Conservation (phyloP, 352 stramenopile genomes). For the Phytophthora pisi region DNA sequence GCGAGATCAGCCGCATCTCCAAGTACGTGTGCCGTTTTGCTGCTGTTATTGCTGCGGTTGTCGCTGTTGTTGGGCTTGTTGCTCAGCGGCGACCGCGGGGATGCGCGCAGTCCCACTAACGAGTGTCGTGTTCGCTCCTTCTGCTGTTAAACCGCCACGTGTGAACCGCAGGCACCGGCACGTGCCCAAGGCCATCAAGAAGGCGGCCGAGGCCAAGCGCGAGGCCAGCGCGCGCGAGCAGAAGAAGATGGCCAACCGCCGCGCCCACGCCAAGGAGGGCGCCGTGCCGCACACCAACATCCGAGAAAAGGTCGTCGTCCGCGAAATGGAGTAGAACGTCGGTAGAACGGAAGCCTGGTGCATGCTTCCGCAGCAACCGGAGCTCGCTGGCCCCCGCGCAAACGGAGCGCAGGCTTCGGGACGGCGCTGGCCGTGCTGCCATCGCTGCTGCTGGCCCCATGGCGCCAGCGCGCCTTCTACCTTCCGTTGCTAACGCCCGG, state of each 20-base stretch:
- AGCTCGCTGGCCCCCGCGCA: not conserved
- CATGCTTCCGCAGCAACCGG: conserved; percentile 6
- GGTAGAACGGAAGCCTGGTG: conserved; percentile 1
- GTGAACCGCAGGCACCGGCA: conserved; percentile 87
- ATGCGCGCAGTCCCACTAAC: conserved; percentile 23
- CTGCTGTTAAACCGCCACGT: conserved; percentile 24
- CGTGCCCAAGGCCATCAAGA: conserved; percentile 98
- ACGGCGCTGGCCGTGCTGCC: not conserved
- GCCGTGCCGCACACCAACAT: conserved; percentile 76
- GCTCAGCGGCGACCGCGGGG: conserved; percentile 9
- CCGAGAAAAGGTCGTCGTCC: conserved; percentile 77
- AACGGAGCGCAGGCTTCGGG: not conserved
- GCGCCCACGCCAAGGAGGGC: conserved; percentile 77
- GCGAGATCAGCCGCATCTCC: conserved; percentile 94
- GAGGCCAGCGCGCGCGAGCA: conserved; percentile 81
- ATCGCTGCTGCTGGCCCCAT: conserved; percentile 14
- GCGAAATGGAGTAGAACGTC: conserved; percentile 76
- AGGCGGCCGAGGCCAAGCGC: conserved; percentile 91
- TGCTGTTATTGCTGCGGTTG: conserved; percentile 2
- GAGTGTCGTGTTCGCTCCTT: conserved; percentile 20
- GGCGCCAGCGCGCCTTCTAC: conserved; percentile 20
- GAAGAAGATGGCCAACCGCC: conserved; percentile 87
- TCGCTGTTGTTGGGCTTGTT: conserved; percentile 2
- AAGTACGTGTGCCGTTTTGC: conserved; percentile 61
- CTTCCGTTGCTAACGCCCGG: conserved; percentile 24